Evolutionary conservation across 805 yeast species (phyloP), one percentile per base, ranked within the genome.

Genomic region (Yarrowia sp.): DNA sequence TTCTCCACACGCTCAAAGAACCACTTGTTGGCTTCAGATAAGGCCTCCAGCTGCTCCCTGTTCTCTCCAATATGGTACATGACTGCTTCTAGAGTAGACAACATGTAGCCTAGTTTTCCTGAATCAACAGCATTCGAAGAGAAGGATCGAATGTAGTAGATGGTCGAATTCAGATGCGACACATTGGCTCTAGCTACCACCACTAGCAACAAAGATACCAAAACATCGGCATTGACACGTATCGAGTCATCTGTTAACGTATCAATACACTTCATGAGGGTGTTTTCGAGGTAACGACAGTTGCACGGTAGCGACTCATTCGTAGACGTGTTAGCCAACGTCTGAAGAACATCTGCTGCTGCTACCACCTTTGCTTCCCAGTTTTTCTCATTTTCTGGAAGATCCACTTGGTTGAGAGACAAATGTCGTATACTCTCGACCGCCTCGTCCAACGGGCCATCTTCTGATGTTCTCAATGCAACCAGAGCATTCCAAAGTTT

Each of bases 71-170:
- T 77, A 71, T 88, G 93, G 65, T 77, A 84, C 8, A 90, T 71
- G 0, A 90, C 96, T 0, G 92, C 96, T 70, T 92, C 96, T 48
- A 92, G 78, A 6, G 96, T 90, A 50, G 96, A 87, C 13, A 91
- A 69, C 1, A 92, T 86, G 73, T 93, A 93, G 10, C 90, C 96
- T 35, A 83, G 74, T 28, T 83, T 78, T 0, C 97, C 97, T 3
- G 79, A 72, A 45, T 80, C 83, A 8, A 79, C 71, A 43, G 79
- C 79, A n/a, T 75, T 76, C 41, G 74, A 74, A 2, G 87, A 81
- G 71, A 88, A 90, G 43, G 81, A 77, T 67, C 85, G 84, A 58
- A 92, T 81, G 72, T 90, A 91, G 51, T 77, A 80, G 10, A 92
- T 72, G 68, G 89, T 92, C 1, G 84, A 81, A 68, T 84, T 87